Conservation (phyloP, 352 stramenopile species). For the Phytophthora gonapodyides region DNA sequence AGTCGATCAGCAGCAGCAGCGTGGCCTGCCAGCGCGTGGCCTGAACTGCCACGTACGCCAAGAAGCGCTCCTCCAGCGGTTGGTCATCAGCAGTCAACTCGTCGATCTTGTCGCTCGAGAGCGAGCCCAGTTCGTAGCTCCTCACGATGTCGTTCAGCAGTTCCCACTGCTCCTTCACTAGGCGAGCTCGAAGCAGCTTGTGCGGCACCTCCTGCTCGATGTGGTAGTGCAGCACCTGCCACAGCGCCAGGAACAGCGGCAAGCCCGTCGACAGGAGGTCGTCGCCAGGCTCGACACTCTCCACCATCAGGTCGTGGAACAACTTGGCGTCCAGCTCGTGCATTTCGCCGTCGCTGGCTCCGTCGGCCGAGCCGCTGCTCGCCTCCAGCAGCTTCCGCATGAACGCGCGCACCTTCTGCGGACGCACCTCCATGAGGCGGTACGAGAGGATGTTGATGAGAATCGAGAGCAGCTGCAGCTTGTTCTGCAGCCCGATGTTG, state of each 20-base stretch:
- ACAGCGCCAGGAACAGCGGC: constrained; percentile 75
- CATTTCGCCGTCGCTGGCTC: constrained; percentile 34
- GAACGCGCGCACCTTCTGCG: constrained; percentile 55
- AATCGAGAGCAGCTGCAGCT: constrained; percentile 81
- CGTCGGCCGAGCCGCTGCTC: constrained; percentile 32
- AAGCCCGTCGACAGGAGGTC: constrained; percentile 73
- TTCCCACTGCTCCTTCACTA: constrained; percentile 65
- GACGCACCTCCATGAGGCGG: constrained; percentile 70
- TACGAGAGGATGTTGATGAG: constrained; percentile 86
- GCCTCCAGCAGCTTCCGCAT: constrained; percentile 53
- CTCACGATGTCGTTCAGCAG: constrained; percentile 68
- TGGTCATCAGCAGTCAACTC: constrained; percentile 6
- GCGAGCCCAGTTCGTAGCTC: constrained; percentile 55
- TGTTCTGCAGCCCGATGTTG: constrained; percentile 84
- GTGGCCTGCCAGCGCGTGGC: constrained; percentile 84
- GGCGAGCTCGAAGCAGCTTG: constrained; percentile 54
- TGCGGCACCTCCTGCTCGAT: constrained; percentile 81
- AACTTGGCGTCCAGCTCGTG: constrained; percentile 42
- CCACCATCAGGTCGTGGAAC: constrained; percentile 49
- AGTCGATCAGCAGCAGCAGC: constrained; percentile 81
- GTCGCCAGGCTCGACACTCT: constrained; percentile 56
- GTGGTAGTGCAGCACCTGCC: constrained; percentile 86
- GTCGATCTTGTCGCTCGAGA: constrained; percentile 17
- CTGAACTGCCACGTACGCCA: constrained; percentile 68
- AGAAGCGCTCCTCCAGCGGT: constrained; percentile 41